Evolutionary conservation across 2,329 filamentous ascomycete genomes (phyloP), one percentile per base, ranked within the genome.

Genomic region (Plenodomus tracheiphilus): DNA sequence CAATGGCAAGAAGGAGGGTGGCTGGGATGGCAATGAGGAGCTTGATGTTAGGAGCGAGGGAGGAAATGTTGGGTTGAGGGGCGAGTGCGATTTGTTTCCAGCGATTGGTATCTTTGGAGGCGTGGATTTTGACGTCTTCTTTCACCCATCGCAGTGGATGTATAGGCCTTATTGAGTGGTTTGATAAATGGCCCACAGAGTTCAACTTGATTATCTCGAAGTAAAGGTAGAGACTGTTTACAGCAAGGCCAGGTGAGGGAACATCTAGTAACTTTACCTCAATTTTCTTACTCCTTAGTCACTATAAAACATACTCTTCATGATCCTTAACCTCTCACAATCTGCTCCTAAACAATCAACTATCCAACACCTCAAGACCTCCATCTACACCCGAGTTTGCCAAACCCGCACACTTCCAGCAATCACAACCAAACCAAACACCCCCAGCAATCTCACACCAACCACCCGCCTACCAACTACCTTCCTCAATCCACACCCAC

Each of bases 1-100:
- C 35, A 80, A 90, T 56, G 89, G 89, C 1, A 68, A 64, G 45
- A 75, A 76, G 53, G 77, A 74, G 0, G 85, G 81, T 0, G 75
- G 79, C 0, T 94, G 89, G 89, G 79, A 89, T 67, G 67, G 92
- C 39, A 84, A 90, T 59, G 88, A 92, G 75, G 86, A 90, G 75
- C 79, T 82, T 44, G 89, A 93, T 68, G 74, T 81, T 56, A 73
- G 82, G 61, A 84, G 87, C 61, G 70, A 83, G 48, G 83, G 85
- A 0, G 73, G 75, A 13, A 81, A 88, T 1, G 78, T 74, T 4
- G 89, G 89, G 0, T 71, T 93, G 40, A 85, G 89, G 65, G 88
- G 88, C 0, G 80, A 82, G 42, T 82, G 87, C 59, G 89, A 93
- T 67, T 55, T 92, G 47, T 85, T 84, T 62, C 85, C 84, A 15